phyloP scores from a whole-genome alignment of 2,329 filamentous ascomycete species.

The Diaporthe ilicicola region DNA sequence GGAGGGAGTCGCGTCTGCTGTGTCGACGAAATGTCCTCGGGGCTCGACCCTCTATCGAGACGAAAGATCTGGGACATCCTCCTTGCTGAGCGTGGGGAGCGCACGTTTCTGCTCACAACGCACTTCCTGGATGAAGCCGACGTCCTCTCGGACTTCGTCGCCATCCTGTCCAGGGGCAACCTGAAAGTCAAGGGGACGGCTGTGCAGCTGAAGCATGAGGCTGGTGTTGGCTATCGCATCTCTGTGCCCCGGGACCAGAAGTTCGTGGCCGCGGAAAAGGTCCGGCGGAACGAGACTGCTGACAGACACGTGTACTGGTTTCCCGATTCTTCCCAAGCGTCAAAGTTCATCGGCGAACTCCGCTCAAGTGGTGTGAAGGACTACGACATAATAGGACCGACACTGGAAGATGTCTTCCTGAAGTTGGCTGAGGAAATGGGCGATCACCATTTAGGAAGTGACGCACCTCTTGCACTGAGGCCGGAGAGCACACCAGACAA shows the following conservation, averaged over 20 bases:
- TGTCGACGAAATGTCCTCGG: conserved; percentile 90
- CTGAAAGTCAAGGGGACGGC: conserved; percentile 85
- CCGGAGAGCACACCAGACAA: conserved; percentile 28
- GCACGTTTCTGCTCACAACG: conserved; percentile 88
- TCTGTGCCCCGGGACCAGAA: conserved; percentile 59
- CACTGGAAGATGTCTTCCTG: conserved; percentile 92
- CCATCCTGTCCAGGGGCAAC: conserved; percentile 84
- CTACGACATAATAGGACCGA: conserved; percentile 87
- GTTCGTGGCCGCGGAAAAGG: conserved; percentile 5
- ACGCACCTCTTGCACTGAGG: conserved; percentile 31
- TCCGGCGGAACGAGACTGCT: conserved; percentile 3
- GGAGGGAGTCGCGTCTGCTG: conserved; percentile 89
- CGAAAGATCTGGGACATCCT: conserved; percentile 96
- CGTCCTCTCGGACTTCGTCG: conserved; percentile 86
- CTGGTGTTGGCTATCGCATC: conserved; percentile 87
- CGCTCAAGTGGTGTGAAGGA: conserved; percentile 74
- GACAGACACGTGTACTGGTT: conserved; percentile 75
- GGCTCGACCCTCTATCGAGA: conserved; percentile 85
- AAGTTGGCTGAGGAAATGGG: conserved; percentile 83
- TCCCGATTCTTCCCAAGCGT: conserved; percentile 73
- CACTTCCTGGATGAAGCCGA: conserved; percentile 96
- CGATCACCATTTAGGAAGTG: conserved; percentile 47
- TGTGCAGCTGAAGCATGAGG: conserved; percentile 81
- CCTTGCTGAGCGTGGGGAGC: conserved; percentile 79
- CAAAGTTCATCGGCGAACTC: conserved; percentile 73